Evolutionary conservation across 805 yeast species (phyloP).

Genomic region (Candida xiaguanensis): DNA sequence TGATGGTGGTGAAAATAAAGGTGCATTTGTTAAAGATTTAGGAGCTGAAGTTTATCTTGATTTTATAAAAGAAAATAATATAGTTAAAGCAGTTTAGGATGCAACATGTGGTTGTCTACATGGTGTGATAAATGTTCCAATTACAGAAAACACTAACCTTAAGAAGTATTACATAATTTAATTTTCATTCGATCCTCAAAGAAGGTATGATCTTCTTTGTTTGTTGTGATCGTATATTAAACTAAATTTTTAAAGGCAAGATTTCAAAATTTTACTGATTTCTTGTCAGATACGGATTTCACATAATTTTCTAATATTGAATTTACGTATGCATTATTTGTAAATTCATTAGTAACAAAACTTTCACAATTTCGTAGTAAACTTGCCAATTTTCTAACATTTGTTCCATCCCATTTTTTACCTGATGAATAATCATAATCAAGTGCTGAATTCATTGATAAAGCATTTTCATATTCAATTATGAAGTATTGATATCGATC

Average conservation of each 20-base stretch:
- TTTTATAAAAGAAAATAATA: constrained; percentile 48
- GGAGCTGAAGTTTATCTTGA: constrained; percentile 68
- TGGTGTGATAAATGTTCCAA: constrained; percentile 46
- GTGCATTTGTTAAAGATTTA: constrained; percentile 47
- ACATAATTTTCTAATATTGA: constrained; percentile 13
- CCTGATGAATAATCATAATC: constrained; percentile 43
- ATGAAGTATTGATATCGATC: constrained; percentile 36
- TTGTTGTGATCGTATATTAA: constrained; percentile 9
- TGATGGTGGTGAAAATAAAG: constrained; percentile 73
- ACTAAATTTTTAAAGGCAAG: constrained; percentile 8
- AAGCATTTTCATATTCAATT: constrained; percentile 25
- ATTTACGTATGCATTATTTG: constrained; percentile 7
- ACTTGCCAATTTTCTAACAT: constrained; percentile 44
- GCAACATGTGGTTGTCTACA: constrained; percentile 63
- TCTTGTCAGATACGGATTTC: constrained; percentile 31
- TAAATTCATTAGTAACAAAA: not conserved
- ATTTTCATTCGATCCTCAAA: constrained; percentile 10
- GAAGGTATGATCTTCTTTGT: constrained; percentile 6
- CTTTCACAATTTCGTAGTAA: constrained; percentile 34
- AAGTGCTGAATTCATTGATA: constrained; percentile 31
- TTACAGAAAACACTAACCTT: constrained; percentile 48
- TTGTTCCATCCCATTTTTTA: constrained; percentile 44
- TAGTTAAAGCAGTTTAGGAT: constrained; percentile 39
- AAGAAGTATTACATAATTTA: no score
- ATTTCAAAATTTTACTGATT: constrained; percentile 1